Base-by-base conservation (phyloP, 139 green algal genomes). In the Chloropicon primus region DNA sequence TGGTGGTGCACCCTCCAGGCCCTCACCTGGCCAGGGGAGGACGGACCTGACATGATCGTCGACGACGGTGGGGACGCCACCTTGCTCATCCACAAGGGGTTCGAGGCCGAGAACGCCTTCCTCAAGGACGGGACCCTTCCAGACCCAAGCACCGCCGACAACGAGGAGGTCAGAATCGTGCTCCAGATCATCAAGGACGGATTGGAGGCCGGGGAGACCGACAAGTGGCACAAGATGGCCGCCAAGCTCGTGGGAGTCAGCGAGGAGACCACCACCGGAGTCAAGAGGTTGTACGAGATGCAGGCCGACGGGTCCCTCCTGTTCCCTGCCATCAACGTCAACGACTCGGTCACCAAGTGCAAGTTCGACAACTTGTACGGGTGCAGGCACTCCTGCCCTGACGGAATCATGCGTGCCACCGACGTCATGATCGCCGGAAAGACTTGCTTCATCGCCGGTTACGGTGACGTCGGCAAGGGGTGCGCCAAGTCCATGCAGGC, bases 321-420 rank as follows among this genome's bases (percentile, higher is more conserved):
- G 76, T 97, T 99, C 92, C 96, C 96, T 21, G 96, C 94, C 85
- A 99, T 99, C 92, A 99, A 99, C 85, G 96, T 99, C 77, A 99
- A 99, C 89, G 96, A 99, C 93, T 96, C 91, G 2, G 96, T 99
- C 25, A 99, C 96, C 84, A 99, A 99, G 92, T 98, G 91, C 88
- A 99, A 99, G 91, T 99, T 99, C 74, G 96, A 99, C 92, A 99
- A 99, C 87, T 89, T 99, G 84, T 99, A 99, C 84, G 96, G 96
- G 82, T 99, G 96, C 91, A 89, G 94, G 78, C 96, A 99, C 92
- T 98, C 94, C 10, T 93, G 99, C 74, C 96, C 96, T 22, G 96
- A 99, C 81, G 96, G 96, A 83, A 96, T 99, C 87, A 99, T 99
- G 96, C 90, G 96, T 73, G 96, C 96, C 73, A 99, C 96, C 21